These are phyloP conservation scores for Paramyrothecium roridum DNA, from an alignment of 2,329 filamentous ascomycete genomes.

Conservation along the genomic window DNA sequence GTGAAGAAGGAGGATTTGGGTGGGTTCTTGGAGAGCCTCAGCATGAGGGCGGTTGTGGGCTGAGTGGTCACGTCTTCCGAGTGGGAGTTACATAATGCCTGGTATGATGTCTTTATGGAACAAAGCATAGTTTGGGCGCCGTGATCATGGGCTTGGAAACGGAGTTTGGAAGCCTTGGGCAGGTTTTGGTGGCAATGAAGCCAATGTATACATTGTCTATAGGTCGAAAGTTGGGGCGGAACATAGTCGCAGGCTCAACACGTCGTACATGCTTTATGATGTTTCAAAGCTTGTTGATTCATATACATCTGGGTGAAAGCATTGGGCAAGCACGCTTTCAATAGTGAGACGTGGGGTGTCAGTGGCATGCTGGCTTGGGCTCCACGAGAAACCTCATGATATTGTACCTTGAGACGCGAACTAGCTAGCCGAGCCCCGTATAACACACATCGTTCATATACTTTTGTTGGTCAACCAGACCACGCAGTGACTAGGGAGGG, in stretches of 20 bases:
- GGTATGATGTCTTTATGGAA: neutral
- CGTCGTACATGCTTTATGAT: neutral
- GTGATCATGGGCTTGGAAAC: neutral
- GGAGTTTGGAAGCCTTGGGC: neutral
- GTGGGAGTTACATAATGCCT: neutral
- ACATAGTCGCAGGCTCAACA: neutral
- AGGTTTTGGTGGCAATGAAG: neutral
- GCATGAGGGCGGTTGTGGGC: constrained; percentile 81
- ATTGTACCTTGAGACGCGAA: no score
- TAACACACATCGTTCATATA: no score
- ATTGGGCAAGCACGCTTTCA: no score
- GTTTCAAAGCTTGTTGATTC: no score
- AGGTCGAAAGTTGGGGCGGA: neutral
- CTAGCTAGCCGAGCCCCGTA: no score
- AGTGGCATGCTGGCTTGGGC: no score
- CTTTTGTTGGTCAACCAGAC: no score
- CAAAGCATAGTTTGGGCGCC: neutral
- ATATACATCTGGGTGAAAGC: no score
- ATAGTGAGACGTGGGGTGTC: no score
- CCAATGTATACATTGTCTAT: neutral
- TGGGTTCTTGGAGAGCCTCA: constrained; percentile 86
- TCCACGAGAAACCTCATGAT: no score
- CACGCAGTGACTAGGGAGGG: no score
- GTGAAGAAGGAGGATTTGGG: constrained; percentile 94
- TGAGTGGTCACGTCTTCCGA: constrained; percentile 21